Percentiles rank a stretch among this genome's conserved stretches.
Evolutionary conservation across 2,329 filamentous ascomycete genomes (phyloP).

Genomic region (Botrytis aclada): DNA sequence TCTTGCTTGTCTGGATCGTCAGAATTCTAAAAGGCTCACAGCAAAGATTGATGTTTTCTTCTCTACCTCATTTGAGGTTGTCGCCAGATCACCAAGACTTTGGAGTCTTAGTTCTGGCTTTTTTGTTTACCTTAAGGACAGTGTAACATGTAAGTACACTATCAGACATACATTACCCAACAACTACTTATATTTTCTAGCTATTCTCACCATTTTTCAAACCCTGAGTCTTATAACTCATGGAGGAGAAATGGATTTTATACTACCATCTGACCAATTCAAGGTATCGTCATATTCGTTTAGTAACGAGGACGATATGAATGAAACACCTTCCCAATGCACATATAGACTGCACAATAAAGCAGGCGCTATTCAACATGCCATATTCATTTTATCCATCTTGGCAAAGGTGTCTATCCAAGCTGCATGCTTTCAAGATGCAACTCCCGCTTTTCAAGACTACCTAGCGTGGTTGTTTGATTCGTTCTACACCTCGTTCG

Average conservation of each 20-base stretch:
- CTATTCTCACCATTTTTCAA: conserved; percentile 31
- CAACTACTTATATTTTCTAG: conserved; percentile 23
- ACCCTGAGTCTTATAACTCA: conserved; percentile 24
- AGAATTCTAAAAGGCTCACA: conserved; percentile 47
- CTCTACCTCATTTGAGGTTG: conserved; percentile 46
- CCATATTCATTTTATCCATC: conserved; percentile 32
- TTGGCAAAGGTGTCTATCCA: conserved; percentile 33
- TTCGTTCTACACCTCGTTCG: conserved; percentile 30
- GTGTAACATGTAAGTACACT: conserved; percentile 31
- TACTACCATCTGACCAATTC: conserved; percentile 28
- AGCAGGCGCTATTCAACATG: conserved; percentile 32
- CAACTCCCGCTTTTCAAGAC: conserved; percentile 36
- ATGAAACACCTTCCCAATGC: conserved; percentile 20
- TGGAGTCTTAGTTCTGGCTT: conserved; percentile 48
- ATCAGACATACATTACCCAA: background rate
- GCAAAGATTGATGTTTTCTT: conserved; percentile 54
- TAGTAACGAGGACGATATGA: conserved; percentile 5
- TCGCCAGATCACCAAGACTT: conserved; percentile 45
- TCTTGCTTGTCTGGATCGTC: conserved; percentile 55
- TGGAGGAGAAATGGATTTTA: conserved; percentile 21
- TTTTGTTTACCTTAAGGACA: conserved; percentile 49
- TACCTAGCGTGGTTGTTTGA: conserved; percentile 38
- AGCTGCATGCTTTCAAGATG: conserved; percentile 29
- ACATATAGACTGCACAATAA: conserved; percentile 32
- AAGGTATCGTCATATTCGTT: conserved; percentile 22